phyloP scores from a whole-genome alignment of 345 rosid genomes.

The Hypericum perforatum region DNA sequence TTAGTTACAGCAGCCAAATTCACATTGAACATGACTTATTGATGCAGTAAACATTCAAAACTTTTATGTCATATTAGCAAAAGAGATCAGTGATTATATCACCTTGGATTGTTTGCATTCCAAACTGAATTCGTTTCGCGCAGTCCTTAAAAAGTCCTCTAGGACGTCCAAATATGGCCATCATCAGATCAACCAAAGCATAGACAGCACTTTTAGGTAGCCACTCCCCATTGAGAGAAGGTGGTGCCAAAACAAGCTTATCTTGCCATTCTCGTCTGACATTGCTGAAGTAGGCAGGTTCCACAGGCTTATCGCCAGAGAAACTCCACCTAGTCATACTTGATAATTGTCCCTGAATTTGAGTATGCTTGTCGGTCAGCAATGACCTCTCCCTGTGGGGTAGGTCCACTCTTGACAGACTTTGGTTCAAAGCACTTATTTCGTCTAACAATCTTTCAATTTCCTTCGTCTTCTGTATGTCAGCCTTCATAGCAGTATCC shows the following conservation, averaged over 20 bases:
- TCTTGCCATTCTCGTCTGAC: constrained; percentile 44
- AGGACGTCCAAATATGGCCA: constrained; percentile 80
- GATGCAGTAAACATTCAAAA: constrained; percentile 8
- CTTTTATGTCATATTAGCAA: background rate
- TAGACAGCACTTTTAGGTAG: constrained; percentile 79
- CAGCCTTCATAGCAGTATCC: constrained; percentile 84
- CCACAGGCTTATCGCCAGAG: constrained; percentile 32
- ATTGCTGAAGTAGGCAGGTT: constrained; percentile 57
- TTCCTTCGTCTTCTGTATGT: constrained; percentile 40
- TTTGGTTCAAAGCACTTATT: constrained; percentile 55
- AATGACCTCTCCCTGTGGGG: constrained; percentile 56
- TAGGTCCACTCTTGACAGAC: constrained; percentile 52
- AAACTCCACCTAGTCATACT: constrained; percentile 24
- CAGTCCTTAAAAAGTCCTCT: constrained; percentile 92
- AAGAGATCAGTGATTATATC: constrained; percentile 5
- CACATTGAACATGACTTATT: background rate
- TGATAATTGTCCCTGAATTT: constrained; percentile 46
- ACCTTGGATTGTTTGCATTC: constrained; percentile 75
- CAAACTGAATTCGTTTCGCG: constrained; percentile 77
- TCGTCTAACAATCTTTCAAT: constrained; percentile 44
- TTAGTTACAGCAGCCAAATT: background rate
- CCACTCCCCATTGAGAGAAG: constrained; percentile 94
- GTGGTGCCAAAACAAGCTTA: constrained; percentile 70
- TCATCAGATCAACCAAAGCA: constrained; percentile 91
- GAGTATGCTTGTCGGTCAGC: constrained; percentile 39